Evolutionary conservation across 1,284 basidiomycete genomes (phyloP).

Genomic region (Apiotrichum veenhuisii): DNA sequence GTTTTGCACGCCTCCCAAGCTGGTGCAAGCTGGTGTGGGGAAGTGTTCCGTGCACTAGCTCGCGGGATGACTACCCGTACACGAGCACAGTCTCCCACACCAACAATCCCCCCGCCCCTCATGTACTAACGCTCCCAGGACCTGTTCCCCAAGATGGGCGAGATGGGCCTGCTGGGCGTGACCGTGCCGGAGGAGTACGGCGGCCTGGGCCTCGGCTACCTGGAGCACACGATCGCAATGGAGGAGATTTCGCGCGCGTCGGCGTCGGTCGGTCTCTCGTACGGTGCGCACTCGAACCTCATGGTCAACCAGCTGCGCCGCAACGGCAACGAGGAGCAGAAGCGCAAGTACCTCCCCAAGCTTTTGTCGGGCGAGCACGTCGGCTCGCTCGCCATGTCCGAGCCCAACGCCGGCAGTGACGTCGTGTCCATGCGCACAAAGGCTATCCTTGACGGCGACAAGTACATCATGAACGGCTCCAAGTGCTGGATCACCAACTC

Average conservation of each 20-base stretch:
- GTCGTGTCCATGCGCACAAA: conserved; percentile 84
- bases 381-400: conserved; percentile 90
- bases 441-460: conserved; percentile 68
- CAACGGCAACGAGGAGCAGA: conserved; percentile 78
- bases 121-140: conserved; percentile 55
- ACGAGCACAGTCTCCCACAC: neutral
- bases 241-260: conserved; percentile 85
- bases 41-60: no score
- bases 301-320: conserved; percentile 67
- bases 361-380: conserved; percentile 77
- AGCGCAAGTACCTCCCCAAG: conserved; percentile 79
- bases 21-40: no score
- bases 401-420: conserved; percentile 84
- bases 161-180: conserved; percentile 70
- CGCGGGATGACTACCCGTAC: neutral
- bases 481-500: conserved; percentile 99
- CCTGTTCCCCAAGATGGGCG: conserved; percentile 81
- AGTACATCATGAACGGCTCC: conserved; percentile 78
- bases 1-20: no score
- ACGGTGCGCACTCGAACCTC: conserved; percentile 85
- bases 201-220: conserved; percentile 74
- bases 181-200: conserved; percentile 76
- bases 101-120: neutral
- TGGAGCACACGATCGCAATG: conserved; percentile 87
- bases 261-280: conserved; percentile 84